Evolutionary conservation across 1,284 basidiomycete species (phyloP).

Genomic region (Neolentinus lepideus): DNA sequence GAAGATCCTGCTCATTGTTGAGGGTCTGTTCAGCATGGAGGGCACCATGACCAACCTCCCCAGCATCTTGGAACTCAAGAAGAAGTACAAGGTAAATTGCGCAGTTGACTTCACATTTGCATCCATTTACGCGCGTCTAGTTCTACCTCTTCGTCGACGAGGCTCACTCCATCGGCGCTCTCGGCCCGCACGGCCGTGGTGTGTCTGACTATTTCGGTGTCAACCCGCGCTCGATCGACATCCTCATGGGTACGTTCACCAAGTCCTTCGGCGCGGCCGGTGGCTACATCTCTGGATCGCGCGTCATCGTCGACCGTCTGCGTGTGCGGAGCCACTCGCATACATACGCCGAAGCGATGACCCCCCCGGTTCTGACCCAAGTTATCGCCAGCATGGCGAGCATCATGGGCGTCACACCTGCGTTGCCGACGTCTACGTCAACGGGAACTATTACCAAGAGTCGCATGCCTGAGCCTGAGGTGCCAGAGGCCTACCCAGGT

Average conservation of each 20-base stretch:
- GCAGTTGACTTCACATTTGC: background rate
- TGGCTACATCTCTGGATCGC: conserved; percentile 89
- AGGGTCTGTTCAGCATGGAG: conserved; percentile 98
- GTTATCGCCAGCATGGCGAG: conserved; percentile 90
- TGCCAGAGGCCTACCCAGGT: conserved; percentile 45
- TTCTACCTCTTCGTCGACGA: conserved; percentile 97
- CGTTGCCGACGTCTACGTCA: conserved; percentile 28
- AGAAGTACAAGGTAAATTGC: conserved; percentile 82
- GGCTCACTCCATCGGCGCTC: conserved; percentile 94
- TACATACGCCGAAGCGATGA: conserved; percentile 86
- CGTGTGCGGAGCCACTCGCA: conserved; percentile 82
- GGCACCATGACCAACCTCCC: conserved; percentile 89
- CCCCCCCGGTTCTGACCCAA: conserved; percentile 89
- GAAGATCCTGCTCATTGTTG: conserved; percentile 94
- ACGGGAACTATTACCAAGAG: conserved; percentile 20
- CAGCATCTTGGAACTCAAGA: conserved; percentile 80
- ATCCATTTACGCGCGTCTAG: conserved; percentile 30
- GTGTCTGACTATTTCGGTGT: conserved; percentile 94
- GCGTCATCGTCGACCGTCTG: conserved; percentile 75
- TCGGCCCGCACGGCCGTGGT: conserved; percentile 91
- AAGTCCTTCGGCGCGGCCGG: conserved; percentile 98
- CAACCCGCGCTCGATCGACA: conserved; percentile 77
- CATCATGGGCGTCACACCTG: conserved; percentile 84
- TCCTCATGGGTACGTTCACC: conserved; percentile 99
- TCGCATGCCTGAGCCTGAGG: conserved; percentile 21